These are phyloP conservation scores for Westerdykella ornata DNA, from an alignment of 2,329 filamentous ascomycete genomes.

Conservation along the genomic window DNA sequence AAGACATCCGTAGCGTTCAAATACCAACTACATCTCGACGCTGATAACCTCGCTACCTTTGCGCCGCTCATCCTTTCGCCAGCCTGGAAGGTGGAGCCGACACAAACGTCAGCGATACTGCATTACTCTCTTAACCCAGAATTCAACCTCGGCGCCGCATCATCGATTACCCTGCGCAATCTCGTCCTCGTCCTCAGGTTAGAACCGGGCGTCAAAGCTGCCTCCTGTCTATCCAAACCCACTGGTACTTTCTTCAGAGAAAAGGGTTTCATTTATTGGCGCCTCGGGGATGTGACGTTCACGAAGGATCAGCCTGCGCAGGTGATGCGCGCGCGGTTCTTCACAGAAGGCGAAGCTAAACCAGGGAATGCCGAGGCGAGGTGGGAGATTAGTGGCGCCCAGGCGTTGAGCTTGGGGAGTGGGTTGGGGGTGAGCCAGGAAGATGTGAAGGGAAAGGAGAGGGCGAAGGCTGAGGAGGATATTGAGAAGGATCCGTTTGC, in stretches of 20 bases:
- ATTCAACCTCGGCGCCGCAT: slow-evolving; percentile 42
- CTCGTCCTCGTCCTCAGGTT: slow-evolving; percentile 67
- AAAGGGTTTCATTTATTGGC: slow-evolving; percentile 73
- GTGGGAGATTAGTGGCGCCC: slow-evolving; percentile 61
- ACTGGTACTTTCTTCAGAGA: slow-evolving; percentile 72
- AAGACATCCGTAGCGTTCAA: slow-evolving; percentile 80
- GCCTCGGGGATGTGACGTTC: slow-evolving; percentile 65
- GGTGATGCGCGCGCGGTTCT: slow-evolving; percentile 77
- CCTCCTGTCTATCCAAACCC: slow-evolving; percentile 68
- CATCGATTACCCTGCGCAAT: slow-evolving; percentile 60
- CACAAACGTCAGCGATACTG: slow-evolving; percentile 79
- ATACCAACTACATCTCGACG: slow-evolving; percentile 74
- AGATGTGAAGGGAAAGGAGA: slow-evolving; percentile 9
- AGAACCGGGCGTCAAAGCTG: slow-evolving; percentile 55
- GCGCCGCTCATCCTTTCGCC: slow-evolving; percentile 69
- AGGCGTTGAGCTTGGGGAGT: slow-evolving; percentile 47
- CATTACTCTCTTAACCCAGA: slow-evolving; percentile 77
- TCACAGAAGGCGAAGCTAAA: slow-evolving; percentile 63
- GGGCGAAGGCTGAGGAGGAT: slow-evolving; percentile 38
- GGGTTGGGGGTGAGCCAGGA: slow-evolving; percentile 54
- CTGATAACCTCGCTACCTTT: slow-evolving; percentile 48
- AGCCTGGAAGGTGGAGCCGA: slow-evolving; percentile 74
- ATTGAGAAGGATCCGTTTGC: slow-evolving; percentile 63
- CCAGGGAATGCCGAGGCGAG: slow-evolving; percentile 74
- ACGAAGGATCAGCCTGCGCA: slow-evolving; percentile 53